A percentile compares a stretch with the other conserved stretches of the same genome.
These are phyloP conservation scores for Rehmannia glutinosa DNA, from an alignment of 257 asterid species.

Conservation along the genomic window DNA sequence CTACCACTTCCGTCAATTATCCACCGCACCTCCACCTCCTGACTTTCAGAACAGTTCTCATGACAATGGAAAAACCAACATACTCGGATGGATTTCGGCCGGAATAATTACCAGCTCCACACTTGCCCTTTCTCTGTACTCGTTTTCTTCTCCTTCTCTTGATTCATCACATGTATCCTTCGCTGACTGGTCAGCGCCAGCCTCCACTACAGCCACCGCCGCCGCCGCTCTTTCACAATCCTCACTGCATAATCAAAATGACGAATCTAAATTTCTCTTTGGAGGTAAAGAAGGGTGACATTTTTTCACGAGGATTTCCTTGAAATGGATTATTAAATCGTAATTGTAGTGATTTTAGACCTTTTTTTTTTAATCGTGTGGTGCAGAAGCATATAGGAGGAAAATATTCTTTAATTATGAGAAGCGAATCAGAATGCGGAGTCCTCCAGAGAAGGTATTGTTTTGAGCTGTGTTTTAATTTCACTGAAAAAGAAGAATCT, in stretches of 20 bases:
- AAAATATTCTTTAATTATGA: constrained; percentile 84
- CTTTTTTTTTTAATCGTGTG: constrained; percentile 1
- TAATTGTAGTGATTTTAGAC: neutral
- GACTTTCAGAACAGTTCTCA: constrained; percentile 1
- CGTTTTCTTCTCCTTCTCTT: constrained; percentile 15
- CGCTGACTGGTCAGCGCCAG: constrained; percentile 27
- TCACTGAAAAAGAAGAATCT: neutral
- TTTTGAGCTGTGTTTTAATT: neutral
- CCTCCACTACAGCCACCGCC: constrained; percentile 17
- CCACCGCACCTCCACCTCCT: constrained; percentile 22
- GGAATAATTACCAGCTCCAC: constrained; percentile 52
- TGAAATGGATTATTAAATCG: neutral
- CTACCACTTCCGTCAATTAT: constrained; percentile 32
- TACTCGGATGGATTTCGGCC: constrained; percentile 53
- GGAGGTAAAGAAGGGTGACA: constrained; percentile 38
- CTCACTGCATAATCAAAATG: neutral
- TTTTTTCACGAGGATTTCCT: neutral
- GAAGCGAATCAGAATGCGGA: constrained; percentile 84
- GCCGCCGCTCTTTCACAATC: constrained; percentile 17
- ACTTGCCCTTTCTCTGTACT: constrained; percentile 40
- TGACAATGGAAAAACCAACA: constrained; percentile 6
- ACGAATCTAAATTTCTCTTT: constrained; percentile 39
- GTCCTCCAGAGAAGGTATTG: constrained; percentile 94
- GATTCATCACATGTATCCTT: constrained; percentile 29
- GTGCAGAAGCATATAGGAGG: constrained; percentile 73